A percentile compares a stretch with the other conserved stretches of the same genome.
phyloP scores from a whole-genome alignment of 1,139 yeast species.

The Kodamaea alishanica region DNA sequence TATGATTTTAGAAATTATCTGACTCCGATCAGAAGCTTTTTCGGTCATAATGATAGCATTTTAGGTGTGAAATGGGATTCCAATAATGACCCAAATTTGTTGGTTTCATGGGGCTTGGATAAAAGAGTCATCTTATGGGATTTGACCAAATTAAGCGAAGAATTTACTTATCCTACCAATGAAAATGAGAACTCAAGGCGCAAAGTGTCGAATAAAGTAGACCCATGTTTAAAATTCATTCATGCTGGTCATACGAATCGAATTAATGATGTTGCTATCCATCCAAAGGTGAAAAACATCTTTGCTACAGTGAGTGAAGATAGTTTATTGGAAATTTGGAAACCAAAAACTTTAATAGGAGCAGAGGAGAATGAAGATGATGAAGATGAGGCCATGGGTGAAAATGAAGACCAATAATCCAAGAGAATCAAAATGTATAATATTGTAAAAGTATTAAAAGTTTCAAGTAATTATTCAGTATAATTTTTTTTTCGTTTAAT shows the following conservation, averaged over 20 bases:
- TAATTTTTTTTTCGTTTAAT: neutral
- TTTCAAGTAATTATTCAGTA: neutral
- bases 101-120: slow-evolving; percentile 50
- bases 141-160: slow-evolving; percentile 43
- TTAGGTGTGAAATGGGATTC: slow-evolving; percentile 39
- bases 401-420: slow-evolving; percentile 12
- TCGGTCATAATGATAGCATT: slow-evolving; percentile 47
- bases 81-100: slow-evolving; percentile 29
- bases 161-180: slow-evolving; percentile 34
- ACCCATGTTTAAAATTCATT: slow-evolving; percentile 57
- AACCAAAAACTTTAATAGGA: slow-evolving; percentile 40
- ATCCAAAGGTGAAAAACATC: slow-evolving; percentile 41
- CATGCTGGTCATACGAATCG: slow-evolving; percentile 60
- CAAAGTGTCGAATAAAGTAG: slow-evolving; percentile 37
- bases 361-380: slow-evolving; percentile 44
- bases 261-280: slow-evolving; percentile 49
- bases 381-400: slow-evolving; percentile 26
- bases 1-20: slow-evolving; percentile 50
- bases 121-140: slow-evolving; percentile 52
- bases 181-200: slow-evolving; percentile 23
- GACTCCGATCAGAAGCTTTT: slow-evolving; percentile 46
- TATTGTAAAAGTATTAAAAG: neutral
- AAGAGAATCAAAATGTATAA: neutral
- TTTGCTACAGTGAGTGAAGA: slow-evolving; percentile 52
- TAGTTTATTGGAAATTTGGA: slow-evolving; percentile 52